Base-by-base conservation (phyloP, 768 basidiomycete species). In the Leucosporidium creatinivorum region DNA sequence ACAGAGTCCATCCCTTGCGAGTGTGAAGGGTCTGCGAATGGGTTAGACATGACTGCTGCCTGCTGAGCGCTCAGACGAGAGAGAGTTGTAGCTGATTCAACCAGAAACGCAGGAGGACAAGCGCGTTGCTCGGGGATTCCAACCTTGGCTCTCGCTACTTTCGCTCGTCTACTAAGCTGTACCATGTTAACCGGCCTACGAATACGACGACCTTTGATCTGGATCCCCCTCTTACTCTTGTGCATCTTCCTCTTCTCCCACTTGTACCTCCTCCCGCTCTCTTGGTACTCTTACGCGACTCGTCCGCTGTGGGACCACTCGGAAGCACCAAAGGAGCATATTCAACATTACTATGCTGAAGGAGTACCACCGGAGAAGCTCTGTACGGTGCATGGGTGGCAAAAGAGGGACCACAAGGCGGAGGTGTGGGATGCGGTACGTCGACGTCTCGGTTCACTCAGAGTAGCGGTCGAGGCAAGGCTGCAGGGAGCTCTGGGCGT, bases 361-460 rank as follows among this genome's bases (percentile, higher is more conserved):
- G 83, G 83, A 19, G 73, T 84, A 76, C 70, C 69, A 31, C 77
- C 79, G 82, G 58, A 75, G 69, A 8, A 74, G 82, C 71, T 44
- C 78, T 81, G 33, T 86, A 85, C 76, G 63, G 73, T 86, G 18
- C 86, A 87, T 68, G 82, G 83, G 26, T 87, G 85, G 84, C 67
- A 77, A n/a, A 62, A 76, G 62, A 79, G 84, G 54, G 68, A 72
- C 0, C 10, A 75, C 23, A 57, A 67, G 36, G 75, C 73, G 54
- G 77, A 78, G 36, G 72, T 84, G 55, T 82, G 81, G 78, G 85
- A 86, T 71, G 84, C 85, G 6, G 81, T 86, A 52, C 78, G 68
- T 59, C 13, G 1, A 15, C 15, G 15, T 7, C 44, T 36, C 26
- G 10, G 15, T 55, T 30, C 54, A 15, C 12, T 5, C 33, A 5